A percentile compares a stretch with the other conserved stretches of the same genome.
phyloP scores from a whole-genome alignment of 225 moss, liverwort and hornwort species.

The Asterella californica region DNA sequence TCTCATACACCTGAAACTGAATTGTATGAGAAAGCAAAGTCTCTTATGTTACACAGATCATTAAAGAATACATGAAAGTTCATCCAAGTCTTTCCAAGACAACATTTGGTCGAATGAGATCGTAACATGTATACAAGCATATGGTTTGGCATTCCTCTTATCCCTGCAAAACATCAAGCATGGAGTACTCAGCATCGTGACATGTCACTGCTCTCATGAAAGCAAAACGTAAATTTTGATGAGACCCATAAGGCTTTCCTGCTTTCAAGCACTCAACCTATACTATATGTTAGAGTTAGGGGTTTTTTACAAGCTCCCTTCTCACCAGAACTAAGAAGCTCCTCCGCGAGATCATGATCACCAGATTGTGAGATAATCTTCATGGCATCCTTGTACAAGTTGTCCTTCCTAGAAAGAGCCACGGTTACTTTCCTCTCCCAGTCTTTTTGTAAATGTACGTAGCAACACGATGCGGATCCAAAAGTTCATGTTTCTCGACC shows the following conservation, averaged over 20 bases:
- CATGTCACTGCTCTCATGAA: not conserved
- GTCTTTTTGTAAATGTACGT: constrained; percentile 99
- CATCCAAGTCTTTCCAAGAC: constrained; percentile 95
- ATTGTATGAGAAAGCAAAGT: no score
- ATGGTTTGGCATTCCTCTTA: constrained; percentile 97
- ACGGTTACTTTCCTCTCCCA: constrained; percentile 96
- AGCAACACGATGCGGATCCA: constrained; percentile 95
- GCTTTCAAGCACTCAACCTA: not conserved
- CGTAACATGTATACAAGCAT: constrained; percentile 96
- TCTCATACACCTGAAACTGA: no score
- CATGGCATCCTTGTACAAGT: constrained; percentile 99
- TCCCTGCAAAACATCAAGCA: constrained; percentile 44
- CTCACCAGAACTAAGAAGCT: constrained; percentile 48
- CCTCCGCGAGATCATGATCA: constrained; percentile 92
- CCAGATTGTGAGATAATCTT: constrained; percentile 96
- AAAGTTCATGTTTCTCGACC: constrained; percentile 96
- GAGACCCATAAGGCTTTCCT: not conserved
- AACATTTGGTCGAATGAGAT: constrained; percentile 95
- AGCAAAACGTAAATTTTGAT: not conserved
- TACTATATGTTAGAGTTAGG: no score
- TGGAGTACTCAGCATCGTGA: not conserved
- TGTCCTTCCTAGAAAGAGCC: constrained; percentile 97
- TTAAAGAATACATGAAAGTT: constrained; percentile 75
- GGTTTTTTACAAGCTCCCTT: not conserved
- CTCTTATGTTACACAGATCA: no score